phyloP scores from a whole-genome alignment of 2,329 filamentous ascomycete genomes.

The Ophiostoma ips region DNA sequence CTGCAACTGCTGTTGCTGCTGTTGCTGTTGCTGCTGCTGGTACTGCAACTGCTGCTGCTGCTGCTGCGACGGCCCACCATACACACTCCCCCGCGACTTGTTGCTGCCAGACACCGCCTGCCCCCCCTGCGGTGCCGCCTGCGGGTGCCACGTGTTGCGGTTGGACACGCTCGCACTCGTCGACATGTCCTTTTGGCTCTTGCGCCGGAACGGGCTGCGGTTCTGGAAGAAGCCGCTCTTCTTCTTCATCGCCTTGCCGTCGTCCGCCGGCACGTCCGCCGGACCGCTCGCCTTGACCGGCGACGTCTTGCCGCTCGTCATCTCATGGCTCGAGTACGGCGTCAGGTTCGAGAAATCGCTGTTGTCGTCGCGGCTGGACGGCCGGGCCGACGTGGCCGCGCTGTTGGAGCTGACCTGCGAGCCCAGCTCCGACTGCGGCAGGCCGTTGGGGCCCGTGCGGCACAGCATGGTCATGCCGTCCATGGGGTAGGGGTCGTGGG shows the following conservation, averaged over 20 bases:
- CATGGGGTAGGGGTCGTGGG: conserved; percentile 32
- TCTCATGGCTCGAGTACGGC: conserved; percentile 73
- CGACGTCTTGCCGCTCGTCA: conserved; percentile 57
- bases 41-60: conserved; percentile 4
- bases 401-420: conserved; percentile 20
- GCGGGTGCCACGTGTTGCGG: conserved; percentile 47
- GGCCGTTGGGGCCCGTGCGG: conserved; percentile 34
- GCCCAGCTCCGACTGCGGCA: conserved; percentile 24
- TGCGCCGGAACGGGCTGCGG: conserved; percentile 81
- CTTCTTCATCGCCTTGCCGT: conserved; percentile 54
- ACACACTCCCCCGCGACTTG: conserved; percentile 6
- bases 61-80: conserved; percentile 3
- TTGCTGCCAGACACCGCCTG: conserved; percentile 8
- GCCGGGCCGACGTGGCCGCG: conserved; percentile 49
- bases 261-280: conserved; percentile 31
- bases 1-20: conserved; percentile 19
- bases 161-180: conserved; percentile 23
- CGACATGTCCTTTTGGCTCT: conserved; percentile 64
- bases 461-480: conserved; percentile 65
- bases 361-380: conserved; percentile 73
- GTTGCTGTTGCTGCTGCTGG: conserved; percentile 14
- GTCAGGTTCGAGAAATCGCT: conserved; percentile 86
- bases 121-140: conserved; percentile 6
- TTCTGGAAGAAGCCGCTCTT: conserved; percentile 86
- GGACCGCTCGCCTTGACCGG: conserved; percentile 44